Evolutionary conservation across 225 moss, liverwort and hornwort genomes (phyloP).

Genomic region (Pseudoscleropodium purum): DNA sequence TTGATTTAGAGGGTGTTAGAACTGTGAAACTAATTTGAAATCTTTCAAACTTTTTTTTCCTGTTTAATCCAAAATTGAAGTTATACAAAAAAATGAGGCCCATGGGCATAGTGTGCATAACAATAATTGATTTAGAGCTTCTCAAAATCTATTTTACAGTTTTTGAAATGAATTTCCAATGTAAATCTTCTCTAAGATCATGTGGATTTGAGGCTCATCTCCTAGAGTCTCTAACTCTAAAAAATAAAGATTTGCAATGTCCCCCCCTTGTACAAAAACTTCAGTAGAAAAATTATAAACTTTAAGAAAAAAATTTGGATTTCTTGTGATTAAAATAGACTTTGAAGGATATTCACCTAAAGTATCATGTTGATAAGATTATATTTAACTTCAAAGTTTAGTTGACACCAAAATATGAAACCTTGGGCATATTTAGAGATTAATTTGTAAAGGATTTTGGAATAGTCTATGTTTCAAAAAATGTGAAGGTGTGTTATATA

Average conservation of each 20-base stretch:
- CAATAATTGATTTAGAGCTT: no score
- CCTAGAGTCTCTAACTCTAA: neutral
- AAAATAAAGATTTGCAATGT: neutral
- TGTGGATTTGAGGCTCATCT: neutral
- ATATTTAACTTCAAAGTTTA: neutral
- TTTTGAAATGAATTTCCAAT: neutral
- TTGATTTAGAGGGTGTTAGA: neutral
- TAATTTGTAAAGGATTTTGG: no score
- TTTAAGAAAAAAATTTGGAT: no score
- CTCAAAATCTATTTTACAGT: neutral
- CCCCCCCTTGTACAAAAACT: neutral
- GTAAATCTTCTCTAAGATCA: neutral
- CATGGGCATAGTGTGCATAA: neutral
- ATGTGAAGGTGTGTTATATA: no score
- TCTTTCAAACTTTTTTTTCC: neutral
- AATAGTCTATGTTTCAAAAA: neutral
- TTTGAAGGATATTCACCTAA: neutral
- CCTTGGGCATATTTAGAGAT: neutral
- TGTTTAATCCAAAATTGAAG: neutral
- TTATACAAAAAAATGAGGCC: neutral
- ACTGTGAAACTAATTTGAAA: neutral
- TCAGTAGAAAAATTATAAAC: neutral
- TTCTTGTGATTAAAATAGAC: neutral
- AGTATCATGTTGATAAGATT: no score
- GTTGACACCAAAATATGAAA: neutral